These are phyloP conservation scores for Fusarium robinianum DNA, from an alignment of 2,329 filamentous ascomycete species.

Conservation along the genomic window DNA sequence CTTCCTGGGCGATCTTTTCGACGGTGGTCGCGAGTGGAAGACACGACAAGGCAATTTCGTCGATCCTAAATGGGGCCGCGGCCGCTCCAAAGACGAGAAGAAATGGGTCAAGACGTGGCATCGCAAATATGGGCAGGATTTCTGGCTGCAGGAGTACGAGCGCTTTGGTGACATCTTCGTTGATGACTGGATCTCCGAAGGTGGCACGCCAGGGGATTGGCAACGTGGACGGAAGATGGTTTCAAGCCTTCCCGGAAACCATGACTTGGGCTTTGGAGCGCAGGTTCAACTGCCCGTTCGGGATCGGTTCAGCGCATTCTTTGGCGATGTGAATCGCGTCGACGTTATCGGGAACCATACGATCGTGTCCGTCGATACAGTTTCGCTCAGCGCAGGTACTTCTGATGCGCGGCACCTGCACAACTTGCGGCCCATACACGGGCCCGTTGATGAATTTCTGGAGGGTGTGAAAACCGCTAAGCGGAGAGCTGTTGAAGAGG, in stretches of 20 bases:
- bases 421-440: constrained; percentile 68
- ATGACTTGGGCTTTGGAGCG: constrained; percentile 89
- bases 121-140: constrained; percentile 75
- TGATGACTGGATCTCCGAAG: constrained; percentile 65
- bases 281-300: constrained; percentile 81
- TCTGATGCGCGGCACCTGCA: constrained; percentile 56
- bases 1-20: constrained; percentile 93
- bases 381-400: constrained; percentile 78
- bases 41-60: constrained; percentile 65
- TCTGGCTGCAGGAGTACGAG: constrained; percentile 84
- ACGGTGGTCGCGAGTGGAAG: constrained; percentile 94
- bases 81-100: constrained; percentile 56
- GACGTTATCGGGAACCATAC: constrained; percentile 95
- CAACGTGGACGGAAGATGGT: constrained; percentile 77
- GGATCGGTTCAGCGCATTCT: constrained; percentile 82
- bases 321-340: constrained; percentile 88
- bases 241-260: constrained; percentile 87
- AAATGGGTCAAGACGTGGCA: constrained; percentile 67
- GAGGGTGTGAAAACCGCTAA: constrained; percentile 67
- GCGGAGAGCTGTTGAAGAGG: constrained; percentile 68
- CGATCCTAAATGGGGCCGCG: constrained; percentile 62
- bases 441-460: constrained; percentile 77
- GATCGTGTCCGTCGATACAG: constrained; percentile 86
- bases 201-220: constrained; percentile 58
- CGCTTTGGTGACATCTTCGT: constrained; percentile 89